Evolutionary conservation across 2,329 filamentous ascomycete genomes (phyloP).

Genomic region (Fusarium haematococcum): DNA sequence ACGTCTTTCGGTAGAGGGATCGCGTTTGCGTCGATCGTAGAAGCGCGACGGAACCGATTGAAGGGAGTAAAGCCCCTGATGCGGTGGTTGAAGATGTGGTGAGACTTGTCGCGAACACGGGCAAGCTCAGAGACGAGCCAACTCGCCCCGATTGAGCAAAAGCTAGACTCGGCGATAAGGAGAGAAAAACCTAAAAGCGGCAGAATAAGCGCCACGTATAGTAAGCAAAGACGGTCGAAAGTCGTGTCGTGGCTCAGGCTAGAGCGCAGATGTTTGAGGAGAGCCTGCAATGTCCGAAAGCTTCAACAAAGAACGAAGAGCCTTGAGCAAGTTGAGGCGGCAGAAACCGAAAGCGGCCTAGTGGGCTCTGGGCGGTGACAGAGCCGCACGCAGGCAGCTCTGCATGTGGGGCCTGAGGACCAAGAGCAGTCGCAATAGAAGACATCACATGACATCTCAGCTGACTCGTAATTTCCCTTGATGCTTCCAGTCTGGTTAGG

Average conservation of each 20-base stretch:
- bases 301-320: slow-evolving; percentile 37
- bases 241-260: slow-evolving; percentile 22
- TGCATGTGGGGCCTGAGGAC: background rate
- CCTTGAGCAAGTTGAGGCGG: slow-evolving; percentile 28
- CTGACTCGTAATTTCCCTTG: background rate
- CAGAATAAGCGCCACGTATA: background rate
- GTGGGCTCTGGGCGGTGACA: slow-evolving; percentile 23
- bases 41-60: slow-evolving; percentile 5
- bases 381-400: slow-evolving; percentile 16
- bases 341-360: slow-evolving; percentile 32
- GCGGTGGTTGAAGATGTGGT: slow-evolving; percentile 16
- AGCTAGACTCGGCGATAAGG: slow-evolving; percentile 7
- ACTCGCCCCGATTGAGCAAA: slow-evolving; percentile 15
- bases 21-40: slow-evolving; percentile 6
- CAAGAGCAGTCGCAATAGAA: background rate
- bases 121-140: slow-evolving; percentile 32
- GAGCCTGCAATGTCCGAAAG: slow-evolving; percentile 36
- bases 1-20: background rate
- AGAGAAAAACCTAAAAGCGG: slow-evolving; percentile 1
- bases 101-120: slow-evolving; percentile 33
- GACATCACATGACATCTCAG: slow-evolving; percentile 17
- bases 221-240: slow-evolving; percentile 2
- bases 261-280: slow-evolving; percentile 29
- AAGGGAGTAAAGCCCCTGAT: slow-evolving; percentile 15
- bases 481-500: background rate